Percentiles rank a stretch among this genome's conserved stretches.
These are phyloP conservation scores for Bryum argenteum DNA, from an alignment of 225 moss, liverwort and hornwort species.

Conservation along the genomic window DNA sequence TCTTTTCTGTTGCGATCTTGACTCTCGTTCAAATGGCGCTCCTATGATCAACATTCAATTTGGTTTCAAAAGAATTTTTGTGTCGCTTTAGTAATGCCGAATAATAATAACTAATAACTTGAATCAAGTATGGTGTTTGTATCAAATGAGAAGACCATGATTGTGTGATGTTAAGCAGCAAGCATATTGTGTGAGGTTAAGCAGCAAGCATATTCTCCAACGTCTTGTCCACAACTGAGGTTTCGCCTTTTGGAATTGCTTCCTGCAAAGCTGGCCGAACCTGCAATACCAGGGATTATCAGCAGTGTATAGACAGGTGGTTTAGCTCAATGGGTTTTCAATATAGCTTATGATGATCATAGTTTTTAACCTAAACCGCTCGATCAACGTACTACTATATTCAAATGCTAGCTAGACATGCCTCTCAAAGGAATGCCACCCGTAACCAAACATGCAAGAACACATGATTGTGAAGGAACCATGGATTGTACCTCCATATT, in stretches of 20 bases:
- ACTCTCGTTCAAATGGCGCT: no score
- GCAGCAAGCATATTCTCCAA: no score
- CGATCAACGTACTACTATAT: neutral
- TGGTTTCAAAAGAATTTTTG: no score
- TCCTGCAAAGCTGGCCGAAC: constrained; percentile 56
- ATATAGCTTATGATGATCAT: neutral
- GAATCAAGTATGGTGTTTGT: no score
- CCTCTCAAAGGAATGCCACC: neutral
- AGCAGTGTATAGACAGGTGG: neutral
- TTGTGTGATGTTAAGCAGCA: no score
- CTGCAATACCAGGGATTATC: constrained; percentile 42
- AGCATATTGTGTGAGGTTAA: no score
- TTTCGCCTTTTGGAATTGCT: constrained; percentile 45
- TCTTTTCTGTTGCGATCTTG: no score
- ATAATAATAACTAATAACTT: no score
- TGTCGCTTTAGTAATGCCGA: no score
- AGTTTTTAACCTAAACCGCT: no score
- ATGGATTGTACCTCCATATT: neutral
- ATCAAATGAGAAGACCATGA: no score
- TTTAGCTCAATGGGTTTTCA: neutral
- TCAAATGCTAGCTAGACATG: neutral
- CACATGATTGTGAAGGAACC: neutral
- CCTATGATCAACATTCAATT: no score
- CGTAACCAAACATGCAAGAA: neutral
- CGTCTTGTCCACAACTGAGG: constrained; percentile 55